Evolutionary conservation across 176 grass and related monocot species (phyloP).

Genomic region (Dactylis glomerata): DNA sequence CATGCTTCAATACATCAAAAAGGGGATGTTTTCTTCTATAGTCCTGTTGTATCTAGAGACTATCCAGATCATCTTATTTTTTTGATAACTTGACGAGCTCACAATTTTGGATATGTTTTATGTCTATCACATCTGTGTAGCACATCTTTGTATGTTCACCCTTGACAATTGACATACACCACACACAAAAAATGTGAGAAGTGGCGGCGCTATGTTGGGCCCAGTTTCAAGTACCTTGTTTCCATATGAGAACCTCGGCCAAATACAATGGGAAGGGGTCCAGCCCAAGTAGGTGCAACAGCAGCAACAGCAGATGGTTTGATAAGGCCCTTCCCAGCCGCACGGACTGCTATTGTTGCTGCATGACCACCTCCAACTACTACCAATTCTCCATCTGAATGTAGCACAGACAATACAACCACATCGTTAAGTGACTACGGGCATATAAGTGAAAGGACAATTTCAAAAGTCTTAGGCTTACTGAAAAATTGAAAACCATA

Average conservation of each 20-base stretch:
- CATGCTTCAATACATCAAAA: slow-evolving; percentile 3
- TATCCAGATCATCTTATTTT: slow-evolving; percentile 16
- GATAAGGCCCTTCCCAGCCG: slow-evolving; percentile 76
- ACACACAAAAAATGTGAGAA: background rate
- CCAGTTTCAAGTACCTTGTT: slow-evolving; percentile 58
- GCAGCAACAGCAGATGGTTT: slow-evolving; percentile 65
- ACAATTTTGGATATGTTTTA: background rate
- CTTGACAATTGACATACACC: background rate
- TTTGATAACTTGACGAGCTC: background rate
- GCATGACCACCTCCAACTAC: slow-evolving; percentile 96
- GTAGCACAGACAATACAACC: slow-evolving; percentile 18
- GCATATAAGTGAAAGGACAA: background rate
- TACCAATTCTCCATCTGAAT: slow-evolving; percentile 63
- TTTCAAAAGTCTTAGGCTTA: background rate
- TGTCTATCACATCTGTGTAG: background rate
- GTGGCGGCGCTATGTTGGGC: background rate
- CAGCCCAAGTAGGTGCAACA: slow-evolving; percentile 96
- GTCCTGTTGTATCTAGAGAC: background rate
- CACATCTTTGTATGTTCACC: background rate
- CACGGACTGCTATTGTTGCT: slow-evolving; percentile 80
- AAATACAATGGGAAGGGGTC: slow-evolving; percentile 95
- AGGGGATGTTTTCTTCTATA: background rate
- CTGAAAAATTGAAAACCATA: background rate
- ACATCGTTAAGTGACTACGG: background rate
- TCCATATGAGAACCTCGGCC: slow-evolving; percentile 85